Conservation (phyloP, 495 filamentous ascomycete species). For the Pseudomonodictys pantanalensis region DNA sequence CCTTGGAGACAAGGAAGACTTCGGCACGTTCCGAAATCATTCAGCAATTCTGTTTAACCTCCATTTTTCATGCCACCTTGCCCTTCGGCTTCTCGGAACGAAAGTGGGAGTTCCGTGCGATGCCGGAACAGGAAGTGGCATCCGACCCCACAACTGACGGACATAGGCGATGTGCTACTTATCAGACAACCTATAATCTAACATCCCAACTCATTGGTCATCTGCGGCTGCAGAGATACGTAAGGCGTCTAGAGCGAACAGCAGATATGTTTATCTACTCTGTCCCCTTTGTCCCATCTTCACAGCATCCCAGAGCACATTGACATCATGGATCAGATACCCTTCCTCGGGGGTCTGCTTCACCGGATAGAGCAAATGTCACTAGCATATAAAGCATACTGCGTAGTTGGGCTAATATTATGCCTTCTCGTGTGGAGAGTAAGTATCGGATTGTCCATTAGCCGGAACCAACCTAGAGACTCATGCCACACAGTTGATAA, state of each 20-base stretch:
- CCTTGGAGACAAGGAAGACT: too few species aligned
- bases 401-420: too few species aligned
- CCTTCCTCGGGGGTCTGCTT: too few species aligned
- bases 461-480: not conserved
- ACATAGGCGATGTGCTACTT: not conserved
- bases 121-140: conserved; percentile 6
- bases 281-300: not conserved
- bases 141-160: conserved; percentile 2
- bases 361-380: too few species aligned
- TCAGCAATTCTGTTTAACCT: not conserved
- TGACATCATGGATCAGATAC: not conserved
- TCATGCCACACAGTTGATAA: conserved; percentile 2
- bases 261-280: not conserved
- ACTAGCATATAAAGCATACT: too few species aligned
- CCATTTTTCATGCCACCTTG: not conserved
- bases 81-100: not conserved
- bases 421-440: not conserved
- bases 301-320: not conserved
- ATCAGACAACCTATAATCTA: not conserved
- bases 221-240: not conserved
- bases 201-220: not conserved
- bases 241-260: not conserved
- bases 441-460: not conserved
- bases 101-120: conserved; percentile 7
- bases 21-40: too few species aligned